Evolutionary conservation across 1,284 basidiomycete species (phyloP), one percentile per base, ranked within the genome.

Genomic region (Boletellus dicymbophilus): DNA sequence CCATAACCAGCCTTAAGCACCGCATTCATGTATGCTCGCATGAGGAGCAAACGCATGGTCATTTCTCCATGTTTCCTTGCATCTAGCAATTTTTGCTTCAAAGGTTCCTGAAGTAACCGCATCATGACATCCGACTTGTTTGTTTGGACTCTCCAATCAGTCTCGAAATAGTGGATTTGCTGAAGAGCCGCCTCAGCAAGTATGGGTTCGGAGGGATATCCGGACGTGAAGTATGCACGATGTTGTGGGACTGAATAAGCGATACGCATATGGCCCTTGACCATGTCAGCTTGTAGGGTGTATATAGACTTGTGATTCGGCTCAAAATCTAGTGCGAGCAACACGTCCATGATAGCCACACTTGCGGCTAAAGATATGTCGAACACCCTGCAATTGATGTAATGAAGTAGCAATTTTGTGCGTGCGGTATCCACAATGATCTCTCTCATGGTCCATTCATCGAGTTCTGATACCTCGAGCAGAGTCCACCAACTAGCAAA

Each of bases 201-300:
- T 2, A 49, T 5, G 3, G 48, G 48, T 33, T 49, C 48, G 5
- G 48, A 49, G 7, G 40, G 20, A 21, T 43, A 48, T 25, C 40
- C 40, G 7, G 40, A 48, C 11, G 21, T 26, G n/a, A 48, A 37
- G 41, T 42, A 43, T 13, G 26, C n/a, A 4, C 27, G 34, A 20
- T 43, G 47, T 20, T 31, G 2, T 4, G 48, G 48, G 4, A 39
- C 20, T 1, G 37, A 44, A 30, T 42, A 49, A 9, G 26, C 22
- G 2, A 44, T 31, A 13, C 42, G 40, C 48, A 49, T 49, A 30
- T 44, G 37, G 10, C 42, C 33, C 5, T n/a, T 21, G 10, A 49
- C 37, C 42, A 49, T 33, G 1, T 39, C 10, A 2, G 15, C 15
- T 26, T 44, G 28, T 3, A n/a, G 15, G 1, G n/a, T 20, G 4